A percentile compares a stretch with the other conserved stretches of the same genome.
These are phyloP conservation scores for Rubia peregrina DNA, from an alignment of 305 asterid species.

Conservation along the genomic window DNA sequence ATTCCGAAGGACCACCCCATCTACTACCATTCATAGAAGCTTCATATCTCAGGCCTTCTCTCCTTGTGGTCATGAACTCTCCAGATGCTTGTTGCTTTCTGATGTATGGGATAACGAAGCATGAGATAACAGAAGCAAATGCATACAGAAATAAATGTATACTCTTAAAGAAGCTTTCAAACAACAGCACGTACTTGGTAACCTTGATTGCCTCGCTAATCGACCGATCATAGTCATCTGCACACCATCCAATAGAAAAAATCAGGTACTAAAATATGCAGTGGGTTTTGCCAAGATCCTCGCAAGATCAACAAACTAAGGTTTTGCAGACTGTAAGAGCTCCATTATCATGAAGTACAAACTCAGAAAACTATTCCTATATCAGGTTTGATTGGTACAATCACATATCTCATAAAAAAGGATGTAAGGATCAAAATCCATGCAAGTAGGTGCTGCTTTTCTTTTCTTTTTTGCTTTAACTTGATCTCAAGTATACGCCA, in stretches of 20 bases:
- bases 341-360: background rate
- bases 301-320: background rate
- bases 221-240: slow-evolving; percentile 91
- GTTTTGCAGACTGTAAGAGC: background rate
- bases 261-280: slow-evolving; percentile 15
- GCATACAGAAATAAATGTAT: background rate
- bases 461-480: background rate
- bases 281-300: background rate
- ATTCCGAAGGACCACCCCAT: slow-evolving; percentile 58
- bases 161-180: slow-evolving; percentile 4
- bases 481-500: background rate
- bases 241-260: slow-evolving; percentile 13
- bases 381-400: background rate
- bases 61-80: slow-evolving; percentile 39
- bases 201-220: slow-evolving; percentile 83
- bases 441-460: background rate
- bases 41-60: slow-evolving; percentile 44
- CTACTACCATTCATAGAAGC: slow-evolving; percentile 54
- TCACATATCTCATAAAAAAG: background rate
- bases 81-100: slow-evolving; percentile 57
- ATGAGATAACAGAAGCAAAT: slow-evolving; percentile 2
- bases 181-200: slow-evolving; percentile 59
- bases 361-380: background rate
- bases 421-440: background rate
- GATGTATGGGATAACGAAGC: slow-evolving; percentile 11